phyloP scores from a whole-genome alignment of 306 rosid species.

The Acacia crassicarpa region DNA sequence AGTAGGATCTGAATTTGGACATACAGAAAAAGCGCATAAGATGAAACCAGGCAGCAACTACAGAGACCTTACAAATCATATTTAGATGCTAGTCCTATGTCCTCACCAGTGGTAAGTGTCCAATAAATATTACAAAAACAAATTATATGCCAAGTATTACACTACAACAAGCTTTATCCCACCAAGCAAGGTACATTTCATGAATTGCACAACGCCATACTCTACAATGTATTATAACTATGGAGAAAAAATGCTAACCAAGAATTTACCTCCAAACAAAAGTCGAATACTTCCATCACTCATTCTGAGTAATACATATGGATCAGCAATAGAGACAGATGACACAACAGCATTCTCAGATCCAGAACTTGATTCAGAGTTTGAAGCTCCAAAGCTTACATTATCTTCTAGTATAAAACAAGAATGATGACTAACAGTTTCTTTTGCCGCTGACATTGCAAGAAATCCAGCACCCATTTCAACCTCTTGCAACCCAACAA shows the following conservation, averaged over 20 bases:
- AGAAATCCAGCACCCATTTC: too few relatives aligned
- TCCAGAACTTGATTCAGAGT: slow-evolving; percentile 68
- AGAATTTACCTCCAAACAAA: slow-evolving; percentile 80
- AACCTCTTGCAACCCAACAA: too few relatives aligned
- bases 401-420: too few relatives aligned
- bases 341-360: slow-evolving; percentile 67
- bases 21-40: slow-evolving; percentile 15
- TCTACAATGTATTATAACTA: not conserved
- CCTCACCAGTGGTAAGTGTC: not conserved
- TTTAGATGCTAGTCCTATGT: slow-evolving; percentile 9
- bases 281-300: slow-evolving; percentile 92
- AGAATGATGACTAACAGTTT: too few relatives aligned
- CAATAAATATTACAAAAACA: not conserved
- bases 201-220: not conserved
- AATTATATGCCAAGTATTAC: not conserved
- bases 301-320: slow-evolving; percentile 87
- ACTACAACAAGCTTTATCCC: not conserved
- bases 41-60: not conserved
- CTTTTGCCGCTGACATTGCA: too few relatives aligned
- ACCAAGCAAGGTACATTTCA: not conserved
- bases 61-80: slow-evolving; percentile 15
- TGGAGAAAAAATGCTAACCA: slow-evolving; percentile 8
- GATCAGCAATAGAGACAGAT: slow-evolving; percentile 93
- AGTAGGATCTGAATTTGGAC: slow-evolving; percentile 69
- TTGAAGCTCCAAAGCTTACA: slow-evolving; percentile 60